Conservation (phyloP, 768 basidiomycete species). For the Lactifluus echinatus region DNA sequence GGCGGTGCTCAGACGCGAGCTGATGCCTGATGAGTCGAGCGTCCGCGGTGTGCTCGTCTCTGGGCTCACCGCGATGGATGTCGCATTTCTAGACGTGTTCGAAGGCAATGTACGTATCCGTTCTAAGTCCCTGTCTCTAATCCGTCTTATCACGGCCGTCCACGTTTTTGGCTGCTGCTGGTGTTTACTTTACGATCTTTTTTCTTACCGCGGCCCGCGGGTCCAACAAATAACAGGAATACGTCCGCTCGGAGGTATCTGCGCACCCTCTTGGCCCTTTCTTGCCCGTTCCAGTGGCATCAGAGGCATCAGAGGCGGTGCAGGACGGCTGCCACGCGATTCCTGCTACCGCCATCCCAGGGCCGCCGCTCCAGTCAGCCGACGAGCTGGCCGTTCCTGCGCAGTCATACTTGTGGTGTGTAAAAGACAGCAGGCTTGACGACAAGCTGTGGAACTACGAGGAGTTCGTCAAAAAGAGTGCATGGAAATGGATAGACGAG, state of each 20-base stretch:
- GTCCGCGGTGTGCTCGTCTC: conserved; percentile 75
- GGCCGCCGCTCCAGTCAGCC: conserved; percentile 33
- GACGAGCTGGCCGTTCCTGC: conserved; percentile 34
- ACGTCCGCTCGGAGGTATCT: conserved; percentile 43
- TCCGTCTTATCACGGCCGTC: not conserved
- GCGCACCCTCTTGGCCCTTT: conserved; percentile 49
- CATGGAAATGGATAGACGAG: conserved; percentile 67
- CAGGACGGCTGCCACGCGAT: conserved; percentile 28
- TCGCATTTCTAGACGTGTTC: conserved; percentile 66
- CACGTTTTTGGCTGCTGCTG: too few species aligned
- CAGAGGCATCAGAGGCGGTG: conserved; percentile 24
- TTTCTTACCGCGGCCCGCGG: not conserved
- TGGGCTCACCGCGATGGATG: conserved; percentile 59
- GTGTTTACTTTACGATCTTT: not conserved
- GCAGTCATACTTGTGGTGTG: conserved; percentile 67
- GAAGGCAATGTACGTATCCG: conserved; percentile 59
- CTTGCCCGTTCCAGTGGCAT: conserved; percentile 22
- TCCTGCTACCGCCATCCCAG: conserved; percentile 35
- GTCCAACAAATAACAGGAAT: conserved; percentile 48
- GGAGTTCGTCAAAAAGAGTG: conserved; percentile 68
- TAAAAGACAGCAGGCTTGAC: conserved; percentile 36
- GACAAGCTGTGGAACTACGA: conserved; percentile 71
- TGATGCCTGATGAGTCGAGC: conserved; percentile 51
- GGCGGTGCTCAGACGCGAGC: conserved; percentile 30
- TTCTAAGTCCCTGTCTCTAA: not conserved